Evolutionary conservation across 2,329 filamentous ascomycete species (phyloP), one percentile per base, ranked within the genome.

Genomic region (Cercospora nicotianae): DNA sequence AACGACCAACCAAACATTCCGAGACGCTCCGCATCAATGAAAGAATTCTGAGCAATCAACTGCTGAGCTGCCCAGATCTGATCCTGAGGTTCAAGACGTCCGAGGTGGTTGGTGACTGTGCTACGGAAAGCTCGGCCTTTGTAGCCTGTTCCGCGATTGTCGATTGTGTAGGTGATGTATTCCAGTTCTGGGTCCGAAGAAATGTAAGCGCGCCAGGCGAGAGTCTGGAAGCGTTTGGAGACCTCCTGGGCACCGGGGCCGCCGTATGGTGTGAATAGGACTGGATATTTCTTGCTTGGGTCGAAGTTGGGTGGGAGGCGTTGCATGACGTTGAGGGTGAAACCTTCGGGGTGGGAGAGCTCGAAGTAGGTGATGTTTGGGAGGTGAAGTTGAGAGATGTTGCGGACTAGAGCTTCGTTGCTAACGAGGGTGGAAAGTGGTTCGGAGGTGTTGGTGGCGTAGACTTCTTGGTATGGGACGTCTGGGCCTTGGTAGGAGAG

Each of bases 1-100:
- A 86, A 91, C 0, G 86, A 89, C 88, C 87, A 90, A 1, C 89
- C 89, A 81, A 86, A 91, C 74, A 91, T 90, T 48, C 85, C 88
- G 13, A 91, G 83, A 73, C 88, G 85, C 10, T 84, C 77, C 1
- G 80, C 77, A 73, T 91, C 86, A 66, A 91, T 82, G 75, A 83
- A 91, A 0, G 78, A 65, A 67, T 85, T 81, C 66, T 81, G 80
- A 33, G 79, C 76, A 0, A 83, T 81, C 3, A 90, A 81, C 74
- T 87, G 78, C 67, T 84, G 80, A 0, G 89, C 89, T 0, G 88
- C 89, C 84, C 86, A 90, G 72, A 91, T 85, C 75, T 91, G 89
- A 75, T 91, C 89, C 20, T 85, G 77, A 0, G 89, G 84, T 74
- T 91, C 89, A 2, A 90, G 82, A 33, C 84, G 82, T 13, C 89